Evolutionary conservation across 2,329 filamentous ascomycete species (phyloP).

Genomic region (Ascochyta pisi): DNA sequence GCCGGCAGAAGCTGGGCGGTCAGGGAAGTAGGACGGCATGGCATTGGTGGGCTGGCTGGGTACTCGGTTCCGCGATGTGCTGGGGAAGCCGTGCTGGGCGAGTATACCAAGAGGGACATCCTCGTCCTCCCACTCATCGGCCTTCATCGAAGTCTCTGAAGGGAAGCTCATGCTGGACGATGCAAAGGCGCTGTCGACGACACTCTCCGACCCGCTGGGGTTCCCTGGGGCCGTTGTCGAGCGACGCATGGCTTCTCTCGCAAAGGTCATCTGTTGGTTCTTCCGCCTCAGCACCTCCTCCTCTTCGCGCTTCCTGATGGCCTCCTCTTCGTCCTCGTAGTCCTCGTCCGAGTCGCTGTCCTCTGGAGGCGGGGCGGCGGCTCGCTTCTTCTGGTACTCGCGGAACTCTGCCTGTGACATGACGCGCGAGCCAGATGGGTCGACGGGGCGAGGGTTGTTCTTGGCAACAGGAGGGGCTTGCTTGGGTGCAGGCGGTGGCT

Average conservation of each 20-base stretch:
- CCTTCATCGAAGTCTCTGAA: constrained; percentile 44
- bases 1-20: constrained; percentile 46
- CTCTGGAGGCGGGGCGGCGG: constrained; percentile 31
- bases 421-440: constrained; percentile 30
- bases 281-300: constrained; percentile 42
- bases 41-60: constrained; percentile 41
- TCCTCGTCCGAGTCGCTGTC: constrained; percentile 45
- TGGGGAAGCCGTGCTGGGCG: constrained; percentile 47
- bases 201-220: constrained; percentile 25
- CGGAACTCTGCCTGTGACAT: constrained; percentile 46
- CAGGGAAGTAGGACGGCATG: constrained; percentile 45
- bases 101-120: constrained; percentile 50
- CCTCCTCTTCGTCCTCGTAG: constrained; percentile 49
- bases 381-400: constrained; percentile 38
- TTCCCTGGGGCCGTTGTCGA: constrained; percentile 40
- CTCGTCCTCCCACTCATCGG: constrained; percentile 49
- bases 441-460: constrained; percentile 17
- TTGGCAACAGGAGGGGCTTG: constrained; percentile 12
- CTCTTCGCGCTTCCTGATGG: constrained; percentile 41
- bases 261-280: constrained; percentile 44
- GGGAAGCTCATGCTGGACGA: constrained; percentile 40
- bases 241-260: constrained; percentile 44
- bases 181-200: constrained; percentile 21
- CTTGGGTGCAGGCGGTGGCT: not conserved
- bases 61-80: constrained; percentile 29